Evolutionary conservation across 2,329 filamentous ascomycete species (phyloP).

Genomic region (Clarireedia paspali): DNA sequence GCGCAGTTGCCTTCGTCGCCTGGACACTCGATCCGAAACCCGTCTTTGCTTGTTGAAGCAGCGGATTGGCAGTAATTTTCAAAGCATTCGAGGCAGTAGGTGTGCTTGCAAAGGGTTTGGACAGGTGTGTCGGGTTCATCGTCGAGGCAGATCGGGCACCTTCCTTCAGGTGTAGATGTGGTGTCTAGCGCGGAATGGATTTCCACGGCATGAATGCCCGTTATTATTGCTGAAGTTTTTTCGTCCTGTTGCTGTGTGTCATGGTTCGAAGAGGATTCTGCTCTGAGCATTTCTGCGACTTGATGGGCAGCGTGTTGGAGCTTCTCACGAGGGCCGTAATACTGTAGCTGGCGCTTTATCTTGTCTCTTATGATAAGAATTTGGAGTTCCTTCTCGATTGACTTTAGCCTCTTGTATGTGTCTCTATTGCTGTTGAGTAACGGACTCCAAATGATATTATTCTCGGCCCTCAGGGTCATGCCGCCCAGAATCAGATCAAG

Average conservation of each 20-base stretch:
- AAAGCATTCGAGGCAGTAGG: conserved; percentile 38
- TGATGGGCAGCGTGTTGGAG: conserved; percentile 13
- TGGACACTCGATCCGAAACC: conserved; percentile 10
- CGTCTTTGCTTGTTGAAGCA: conserved; percentile 14
- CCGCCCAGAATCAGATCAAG: conserved; percentile 32
- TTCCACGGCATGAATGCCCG: conserved; percentile 6
- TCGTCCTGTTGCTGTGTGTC: too few relatives aligned
- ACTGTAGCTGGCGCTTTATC: not conserved
- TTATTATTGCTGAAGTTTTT: too few relatives aligned
- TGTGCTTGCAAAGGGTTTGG: not conserved
- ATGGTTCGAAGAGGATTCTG: not conserved
- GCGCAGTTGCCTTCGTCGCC: conserved; percentile 4
- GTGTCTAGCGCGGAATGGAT: conserved; percentile 26
- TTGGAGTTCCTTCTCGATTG: not conserved
- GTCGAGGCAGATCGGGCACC: not conserved
- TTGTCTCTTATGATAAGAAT: conserved; percentile 1
- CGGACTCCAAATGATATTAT: conserved; percentile 29
- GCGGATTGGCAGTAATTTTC: conserved; percentile 26
- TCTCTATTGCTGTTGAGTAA: conserved; percentile 15
- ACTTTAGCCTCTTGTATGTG: not conserved
- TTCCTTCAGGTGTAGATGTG: conserved; percentile 22
- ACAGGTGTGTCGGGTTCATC: not conserved
- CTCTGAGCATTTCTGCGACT: conserved; percentile 25
- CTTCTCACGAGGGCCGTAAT: not conserved
- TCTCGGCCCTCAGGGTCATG: conserved; percentile 21